Evolutionary conservation across 73 alveolate genomes (phyloP).

Genomic region (Diophrys sp.): DNA sequence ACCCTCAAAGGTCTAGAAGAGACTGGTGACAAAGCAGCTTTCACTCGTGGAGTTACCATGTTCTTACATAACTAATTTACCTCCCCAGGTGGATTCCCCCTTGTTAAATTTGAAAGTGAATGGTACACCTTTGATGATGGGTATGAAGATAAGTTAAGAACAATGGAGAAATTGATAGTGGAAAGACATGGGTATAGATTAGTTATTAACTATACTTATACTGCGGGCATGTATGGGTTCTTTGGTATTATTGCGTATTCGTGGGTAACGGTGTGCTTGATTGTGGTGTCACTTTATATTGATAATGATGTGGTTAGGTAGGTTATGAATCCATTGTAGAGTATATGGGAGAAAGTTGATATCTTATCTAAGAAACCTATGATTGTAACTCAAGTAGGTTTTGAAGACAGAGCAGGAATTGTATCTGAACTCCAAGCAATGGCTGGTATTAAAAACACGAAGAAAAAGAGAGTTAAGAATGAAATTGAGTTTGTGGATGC

Average conservation of each 20-base stretch:
- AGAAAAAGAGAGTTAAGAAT: slow-evolving; percentile 2
- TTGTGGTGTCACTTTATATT: too few species aligned
- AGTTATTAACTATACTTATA: too few species aligned
- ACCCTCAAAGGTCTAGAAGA: neutral
- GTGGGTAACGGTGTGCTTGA: too few species aligned
- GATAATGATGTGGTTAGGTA: neutral
- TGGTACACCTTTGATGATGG: neutral
- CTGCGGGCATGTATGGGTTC: too few species aligned
- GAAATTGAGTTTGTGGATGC: slow-evolving; percentile 63
- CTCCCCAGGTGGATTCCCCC: neutral
- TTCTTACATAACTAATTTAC: neutral
- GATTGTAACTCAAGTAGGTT: slow-evolving; percentile 13
- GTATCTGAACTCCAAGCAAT: slow-evolving; percentile 14
- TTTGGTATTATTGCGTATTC: too few species aligned
- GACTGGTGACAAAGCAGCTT: neutral
- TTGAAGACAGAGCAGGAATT: slow-evolving; percentile 11
- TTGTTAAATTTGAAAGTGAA: neutral
- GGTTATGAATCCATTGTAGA: slow-evolving; percentile 13
- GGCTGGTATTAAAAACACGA: slow-evolving; percentile 7
- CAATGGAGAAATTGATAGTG: neutral
- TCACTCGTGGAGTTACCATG: neutral
- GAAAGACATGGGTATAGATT: neutral
- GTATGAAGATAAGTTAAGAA: neutral
- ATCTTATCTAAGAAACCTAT: slow-evolving; percentile 10
- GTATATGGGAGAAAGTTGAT: slow-evolving; percentile 17